A percentile compares a stretch with the other conserved stretches of the same genome.
phyloP scores from a whole-genome alignment of 2,329 filamentous ascomycete species.

The Didymella pomorum region DNA sequence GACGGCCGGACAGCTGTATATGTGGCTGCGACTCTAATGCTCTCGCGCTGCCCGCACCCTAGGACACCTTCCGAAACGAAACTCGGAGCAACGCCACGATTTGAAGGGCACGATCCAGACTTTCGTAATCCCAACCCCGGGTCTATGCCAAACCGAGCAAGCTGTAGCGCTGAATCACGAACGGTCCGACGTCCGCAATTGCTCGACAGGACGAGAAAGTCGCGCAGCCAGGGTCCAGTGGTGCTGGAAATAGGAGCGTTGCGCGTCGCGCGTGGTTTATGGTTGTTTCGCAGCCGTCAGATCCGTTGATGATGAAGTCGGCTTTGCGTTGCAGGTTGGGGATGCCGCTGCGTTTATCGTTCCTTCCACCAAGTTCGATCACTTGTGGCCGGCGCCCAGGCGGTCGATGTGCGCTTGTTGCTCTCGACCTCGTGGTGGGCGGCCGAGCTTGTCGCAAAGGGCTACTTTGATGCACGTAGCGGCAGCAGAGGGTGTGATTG shows the following conservation, averaged over 20 bases:
- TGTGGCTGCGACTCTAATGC: slow-evolving; percentile 5
- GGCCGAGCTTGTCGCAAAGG: slow-evolving; percentile 11
- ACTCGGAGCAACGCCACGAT: slow-evolving; percentile 20
- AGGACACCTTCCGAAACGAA: slow-evolving; percentile 30
- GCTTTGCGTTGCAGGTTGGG: not conserved
- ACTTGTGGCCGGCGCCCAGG: slow-evolving; percentile 1
- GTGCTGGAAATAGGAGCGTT: slow-evolving; percentile 2
- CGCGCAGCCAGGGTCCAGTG: slow-evolving; percentile 13
- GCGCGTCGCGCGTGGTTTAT: slow-evolving; percentile 8
- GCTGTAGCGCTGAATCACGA: slow-evolving; percentile 15
- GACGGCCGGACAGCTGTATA: slow-evolving; percentile 15
- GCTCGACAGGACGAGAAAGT: slow-evolving; percentile 16
- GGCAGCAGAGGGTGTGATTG: slow-evolving; percentile 14
- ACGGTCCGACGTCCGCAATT: slow-evolving; percentile 12
- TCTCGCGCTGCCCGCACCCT: slow-evolving; percentile 4
- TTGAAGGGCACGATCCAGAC: slow-evolving; percentile 23
- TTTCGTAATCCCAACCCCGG: slow-evolving; percentile 11
- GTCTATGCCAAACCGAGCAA: slow-evolving; percentile 12
- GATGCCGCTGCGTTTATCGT: slow-evolving; percentile 2
- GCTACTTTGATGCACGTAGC: slow-evolving; percentile 17
- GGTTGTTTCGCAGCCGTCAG: slow-evolving; percentile 8
- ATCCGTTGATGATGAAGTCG: not conserved
- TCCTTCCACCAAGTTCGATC: not conserved
- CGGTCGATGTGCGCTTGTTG: slow-evolving; percentile 1
- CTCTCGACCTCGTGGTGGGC: slow-evolving; percentile 9